Evolutionary conservation across 2,329 filamentous ascomycete species (phyloP), one percentile per base, ranked within the genome.

Genomic region (Hypoxylon sp.): DNA sequence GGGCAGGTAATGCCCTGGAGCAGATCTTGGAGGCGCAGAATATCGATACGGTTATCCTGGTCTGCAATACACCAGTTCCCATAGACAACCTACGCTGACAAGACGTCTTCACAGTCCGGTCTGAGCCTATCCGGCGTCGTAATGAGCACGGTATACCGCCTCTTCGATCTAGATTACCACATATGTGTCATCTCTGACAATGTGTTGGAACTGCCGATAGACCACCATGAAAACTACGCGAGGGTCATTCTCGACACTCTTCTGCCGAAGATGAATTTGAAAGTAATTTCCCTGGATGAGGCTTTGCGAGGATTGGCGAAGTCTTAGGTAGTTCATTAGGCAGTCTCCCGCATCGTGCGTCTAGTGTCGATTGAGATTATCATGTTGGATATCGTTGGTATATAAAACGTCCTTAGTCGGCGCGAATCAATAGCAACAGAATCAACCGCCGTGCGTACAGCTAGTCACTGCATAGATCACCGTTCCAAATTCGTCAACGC

Each of bases 401-500:
- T 41, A 41, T 41, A 41, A 16, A n/a, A 41, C 37, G 16, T 19
- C 37, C 37, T 41, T 39, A 6, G 37, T 19, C 7, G 6, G 25
- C 37, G 16, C 16, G 16, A 7, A 7, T 6, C 8, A 30, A 3
- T 39, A 12, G 7, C 9, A 45, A 25, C 6, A 29, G 63, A 29
- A 55, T 74, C 64, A 79, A 2, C 69, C 72, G 1, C 75, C 79
- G 69, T 85, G 81, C 0, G 82, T 85, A 51, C 78, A 81, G 45
- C 78, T 79, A 0, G 81, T 82, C 0, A 85, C 81, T 0, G 82
- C 78, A 66, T 84, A 87, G 0, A 87, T 52, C 82, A 85, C 84
- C 19, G 79, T 85, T 0, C 85, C 85, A 72, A 82, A 87, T 51
- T 85, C 84, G 69, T 88, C 85, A 0, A 85, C 73, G 14, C 74